Evolutionary conservation across 2,329 filamentous ascomycete genomes (phyloP).

Genomic region (Capronia americana): DNA sequence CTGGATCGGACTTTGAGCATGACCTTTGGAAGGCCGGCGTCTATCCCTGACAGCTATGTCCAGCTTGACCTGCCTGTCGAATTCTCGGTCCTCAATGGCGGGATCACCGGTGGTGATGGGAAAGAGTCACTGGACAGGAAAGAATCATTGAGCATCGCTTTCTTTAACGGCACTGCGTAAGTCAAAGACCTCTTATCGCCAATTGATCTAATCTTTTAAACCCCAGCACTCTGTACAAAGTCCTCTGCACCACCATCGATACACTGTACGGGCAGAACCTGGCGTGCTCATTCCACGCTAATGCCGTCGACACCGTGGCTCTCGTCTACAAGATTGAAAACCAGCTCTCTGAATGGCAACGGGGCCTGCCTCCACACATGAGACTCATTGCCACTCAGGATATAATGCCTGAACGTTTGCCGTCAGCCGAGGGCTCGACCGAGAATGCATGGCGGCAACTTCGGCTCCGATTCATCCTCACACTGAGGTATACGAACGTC

Average conservation of each 20-base stretch:
- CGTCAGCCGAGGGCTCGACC: conserved; percentile 38
- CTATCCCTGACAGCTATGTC: conserved; percentile 55
- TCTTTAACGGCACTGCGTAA: conserved; percentile 24
- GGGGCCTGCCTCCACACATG: conserved; percentile 11
- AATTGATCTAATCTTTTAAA: background rate
- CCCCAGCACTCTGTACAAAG: conserved; percentile 43
- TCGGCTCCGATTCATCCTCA: conserved; percentile 44
- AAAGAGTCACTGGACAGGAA: conserved; percentile 11
- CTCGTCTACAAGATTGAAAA: conserved; percentile 22
- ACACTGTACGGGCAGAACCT: conserved; percentile 29
- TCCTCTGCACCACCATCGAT: conserved; percentile 48
- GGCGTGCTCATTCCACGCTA: conserved; percentile 4
- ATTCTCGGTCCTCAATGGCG: conserved; percentile 2
- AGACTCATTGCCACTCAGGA: conserved; percentile 14
- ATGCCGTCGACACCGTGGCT: conserved; percentile 15
- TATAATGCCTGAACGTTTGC: conserved; percentile 37
- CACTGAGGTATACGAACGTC: conserved; percentile 52
- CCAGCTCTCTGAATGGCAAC: conserved; percentile 20
- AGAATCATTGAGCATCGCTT: conserved; percentile 14
- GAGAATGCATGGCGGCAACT: conserved; percentile 47
- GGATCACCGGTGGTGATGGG: conserved; percentile 6
- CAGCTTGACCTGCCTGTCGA: conserved; percentile 46
- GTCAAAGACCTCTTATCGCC: conserved; percentile 19
- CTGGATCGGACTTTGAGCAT: conserved; percentile 58
- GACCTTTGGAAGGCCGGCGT: conserved; percentile 58